Percentiles rank a stretch among this genome's conserved stretches.
Conservation (phyloP, 768 basidiomycete genomes). For the Russula earlei region DNA sequence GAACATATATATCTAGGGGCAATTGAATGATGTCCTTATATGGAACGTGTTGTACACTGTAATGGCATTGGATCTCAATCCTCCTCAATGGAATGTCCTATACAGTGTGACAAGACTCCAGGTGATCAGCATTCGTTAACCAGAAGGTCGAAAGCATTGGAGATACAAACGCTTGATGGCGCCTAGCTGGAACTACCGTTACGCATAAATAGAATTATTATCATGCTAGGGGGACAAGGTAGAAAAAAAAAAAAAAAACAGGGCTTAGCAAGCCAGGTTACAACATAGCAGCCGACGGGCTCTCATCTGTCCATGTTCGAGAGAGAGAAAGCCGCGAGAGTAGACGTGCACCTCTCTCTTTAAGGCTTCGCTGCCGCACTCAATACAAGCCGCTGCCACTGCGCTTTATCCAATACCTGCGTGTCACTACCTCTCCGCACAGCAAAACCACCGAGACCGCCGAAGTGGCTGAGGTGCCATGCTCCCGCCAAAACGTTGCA, state of each 20-base stretch:
- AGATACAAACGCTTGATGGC: too few relatives aligned
- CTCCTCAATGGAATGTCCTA: too few relatives aligned
- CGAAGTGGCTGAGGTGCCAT: not conserved
- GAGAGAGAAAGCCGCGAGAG: not conserved
- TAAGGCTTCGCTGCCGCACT: conserved; percentile 3
- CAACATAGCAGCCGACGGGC: not conserved
- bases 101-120: too few relatives aligned
- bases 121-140: too few relatives aligned
- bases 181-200: not conserved
- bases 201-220: not conserved
- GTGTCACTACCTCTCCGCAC: not conserved
- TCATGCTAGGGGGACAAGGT: not conserved
- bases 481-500: not conserved
- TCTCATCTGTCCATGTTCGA: not conserved
- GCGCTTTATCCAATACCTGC: not conserved
- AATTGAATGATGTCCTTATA: too few relatives aligned
- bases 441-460: not conserved
- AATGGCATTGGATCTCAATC: too few relatives aligned
- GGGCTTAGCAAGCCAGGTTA: too few relatives aligned
- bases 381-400: conserved; percentile 12
- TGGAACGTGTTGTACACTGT: too few relatives aligned
- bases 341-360: not conserved
- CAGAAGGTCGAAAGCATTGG: too few relatives aligned
- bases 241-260: too few relatives aligned
- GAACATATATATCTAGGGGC: too few relatives aligned